phyloP scores from a whole-genome alignment of 2,329 filamentous ascomycete genomes.

The Fusarium tanahbumbuense region DNA sequence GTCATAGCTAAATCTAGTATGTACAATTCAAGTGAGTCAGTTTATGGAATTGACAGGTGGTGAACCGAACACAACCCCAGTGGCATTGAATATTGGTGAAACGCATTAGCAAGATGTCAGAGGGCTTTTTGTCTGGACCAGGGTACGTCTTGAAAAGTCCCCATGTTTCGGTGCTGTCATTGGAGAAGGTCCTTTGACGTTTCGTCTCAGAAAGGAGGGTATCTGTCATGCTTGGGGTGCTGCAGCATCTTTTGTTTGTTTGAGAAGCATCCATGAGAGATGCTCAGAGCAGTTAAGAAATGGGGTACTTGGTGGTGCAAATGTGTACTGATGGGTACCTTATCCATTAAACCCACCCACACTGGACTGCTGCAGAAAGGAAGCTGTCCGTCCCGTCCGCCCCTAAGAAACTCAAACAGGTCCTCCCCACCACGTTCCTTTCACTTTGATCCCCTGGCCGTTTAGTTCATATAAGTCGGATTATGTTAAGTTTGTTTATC shows the following conservation, averaged over 20 bases:
- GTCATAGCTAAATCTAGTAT: slow-evolving; percentile 1
- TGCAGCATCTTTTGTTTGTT: slow-evolving; percentile 29
- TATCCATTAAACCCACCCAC: neutral
- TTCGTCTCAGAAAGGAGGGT: slow-evolving; percentile 24
- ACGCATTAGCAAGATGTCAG: slow-evolving; percentile 13
- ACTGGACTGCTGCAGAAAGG: slow-evolving; percentile 3
- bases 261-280: neutral
- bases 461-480: neutral
- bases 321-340: neutral
- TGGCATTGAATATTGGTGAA: slow-evolving; percentile 11
- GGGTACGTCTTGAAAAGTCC: slow-evolving; percentile 6
- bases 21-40: neutral
- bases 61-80: neutral
- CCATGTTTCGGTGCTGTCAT: slow-evolving; percentile 29
- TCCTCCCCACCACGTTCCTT: slow-evolving; percentile 22
- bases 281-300: neutral
- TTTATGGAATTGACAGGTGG: neutral
- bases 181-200: slow-evolving; percentile 10
- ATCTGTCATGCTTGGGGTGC: neutral
- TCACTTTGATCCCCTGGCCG: slow-evolving; percentile 3
- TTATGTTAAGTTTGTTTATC: slow-evolving; percentile 21
- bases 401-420: slow-evolving; percentile 20
- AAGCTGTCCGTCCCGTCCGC: slow-evolving; percentile 33
- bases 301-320: neutral
- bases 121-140: slow-evolving; percentile 25